A percentile compares a stretch with the other conserved stretches of the same genome.
These are phyloP conservation scores for Thinopyrum elongatum DNA, from an alignment of 176 grass and related monocot species.

Conservation along the genomic window DNA sequence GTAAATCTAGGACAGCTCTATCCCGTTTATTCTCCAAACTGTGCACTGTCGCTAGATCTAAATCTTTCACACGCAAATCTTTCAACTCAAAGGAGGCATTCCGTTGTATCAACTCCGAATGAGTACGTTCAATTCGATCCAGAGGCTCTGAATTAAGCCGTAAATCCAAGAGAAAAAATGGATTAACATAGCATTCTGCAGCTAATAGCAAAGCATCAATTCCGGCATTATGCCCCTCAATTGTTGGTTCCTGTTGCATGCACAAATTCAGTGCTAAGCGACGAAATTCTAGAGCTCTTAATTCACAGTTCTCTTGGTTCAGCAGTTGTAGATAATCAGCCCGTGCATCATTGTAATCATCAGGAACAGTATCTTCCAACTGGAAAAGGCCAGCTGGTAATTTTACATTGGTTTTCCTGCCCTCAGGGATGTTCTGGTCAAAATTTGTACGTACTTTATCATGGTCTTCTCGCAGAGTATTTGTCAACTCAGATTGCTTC, in stretches of 20 bases:
- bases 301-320: slow-evolving; percentile 69
- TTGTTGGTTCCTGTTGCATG: slow-evolving; percentile 56
- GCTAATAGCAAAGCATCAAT: slow-evolving; percentile 93
- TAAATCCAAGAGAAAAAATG: slow-evolving; percentile 72
- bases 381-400: slow-evolving; percentile 37
- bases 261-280: slow-evolving; percentile 76
- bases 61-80: slow-evolving; percentile 45
- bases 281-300: slow-evolving; percentile 77
- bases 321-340: slow-evolving; percentile 88
- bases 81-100: slow-evolving; percentile 43
- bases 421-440: slow-evolving; percentile 36
- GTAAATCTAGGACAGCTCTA: slow-evolving; percentile 80
- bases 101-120: slow-evolving; percentile 53
- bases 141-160: slow-evolving; percentile 54
- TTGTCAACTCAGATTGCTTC: slow-evolving; percentile 61
- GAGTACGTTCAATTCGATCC: slow-evolving; percentile 56
- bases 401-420: slow-evolving; percentile 39
- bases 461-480: slow-evolving; percentile 38
- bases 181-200: slow-evolving; percentile 90
- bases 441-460: slow-evolving; percentile 41
- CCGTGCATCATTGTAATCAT: slow-evolving; percentile 70
- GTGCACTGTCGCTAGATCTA: slow-evolving; percentile 42
- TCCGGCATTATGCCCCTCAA: slow-evolving; percentile 77
- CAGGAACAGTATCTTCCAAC: slow-evolving; percentile 59
- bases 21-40: slow-evolving; percentile 78